These are phyloP conservation scores for Limonomyces culmigenus DNA, from an alignment of 1,284 basidiomycete genomes.

Conservation along the genomic window DNA sequence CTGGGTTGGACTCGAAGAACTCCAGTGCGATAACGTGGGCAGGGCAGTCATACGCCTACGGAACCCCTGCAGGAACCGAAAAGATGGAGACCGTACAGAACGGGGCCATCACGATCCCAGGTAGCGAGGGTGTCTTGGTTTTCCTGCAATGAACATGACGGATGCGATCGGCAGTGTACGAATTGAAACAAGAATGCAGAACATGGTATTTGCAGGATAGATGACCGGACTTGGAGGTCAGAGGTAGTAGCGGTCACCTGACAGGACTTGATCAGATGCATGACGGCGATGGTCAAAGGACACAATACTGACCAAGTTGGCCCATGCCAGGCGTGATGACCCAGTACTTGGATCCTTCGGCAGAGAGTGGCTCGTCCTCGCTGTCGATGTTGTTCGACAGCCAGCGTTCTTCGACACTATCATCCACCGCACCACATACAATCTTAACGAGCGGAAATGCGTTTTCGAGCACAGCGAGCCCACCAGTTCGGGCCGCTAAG, in stretches of 20 bases:
- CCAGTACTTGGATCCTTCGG: constrained; percentile 45
- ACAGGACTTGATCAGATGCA: too few species aligned
- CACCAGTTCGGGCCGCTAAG: constrained; percentile 71
- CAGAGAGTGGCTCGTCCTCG: constrained; percentile 10
- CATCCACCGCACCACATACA: constrained; percentile 72
- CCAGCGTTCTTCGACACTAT: constrained; percentile 56
- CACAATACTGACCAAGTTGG: constrained; percentile 74
- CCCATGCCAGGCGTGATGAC: constrained; percentile 70
- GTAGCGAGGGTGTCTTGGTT: constrained; percentile 17
- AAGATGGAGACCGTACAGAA: constrained; percentile 10
- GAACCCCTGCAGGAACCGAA: constrained; percentile 13
- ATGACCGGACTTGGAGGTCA: too few species aligned
- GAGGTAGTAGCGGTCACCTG: too few species aligned
- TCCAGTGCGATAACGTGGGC: constrained; percentile 15
- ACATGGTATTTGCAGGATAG: too few species aligned
- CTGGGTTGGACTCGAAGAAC: constrained; percentile 16
- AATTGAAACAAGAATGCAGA: too few species aligned
- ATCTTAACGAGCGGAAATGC: constrained; percentile 72
- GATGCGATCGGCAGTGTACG: too few species aligned
- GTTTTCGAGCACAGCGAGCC: constrained; percentile 13
- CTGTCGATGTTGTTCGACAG: constrained; percentile 25
- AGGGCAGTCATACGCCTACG: constrained; percentile 17
- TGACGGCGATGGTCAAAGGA: too few species aligned
- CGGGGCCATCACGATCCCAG: constrained; percentile 12
- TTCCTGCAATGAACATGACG: constrained; percentile 9